Evolutionary conservation across 2,329 filamentous ascomycete genomes (phyloP), one percentile per base, ranked within the genome.

Genomic region (Fusarium sp.): DNA sequence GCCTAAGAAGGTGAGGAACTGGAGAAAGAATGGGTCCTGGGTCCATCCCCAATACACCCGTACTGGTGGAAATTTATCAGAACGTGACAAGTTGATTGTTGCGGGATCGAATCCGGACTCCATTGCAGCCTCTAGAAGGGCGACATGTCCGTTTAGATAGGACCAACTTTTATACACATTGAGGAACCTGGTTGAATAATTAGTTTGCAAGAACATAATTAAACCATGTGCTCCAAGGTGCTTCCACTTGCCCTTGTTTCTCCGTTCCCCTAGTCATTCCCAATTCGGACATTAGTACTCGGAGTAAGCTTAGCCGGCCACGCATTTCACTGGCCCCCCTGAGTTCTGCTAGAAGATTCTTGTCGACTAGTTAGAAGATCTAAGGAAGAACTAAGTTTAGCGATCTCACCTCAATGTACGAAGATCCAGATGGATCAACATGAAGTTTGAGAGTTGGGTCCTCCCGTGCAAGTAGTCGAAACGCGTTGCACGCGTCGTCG

Each of bases 161-260:
- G n/a, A n/a, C n/a, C n/a, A n/a, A n/a, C n/a, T n/a, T n/a, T n/a
- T n/a, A n/a, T n/a, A n/a, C n/a, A n/a, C n/a, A n/a, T n/a, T n/a
- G n/a, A n/a, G 47, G 35, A 69, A 66, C 2, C 66, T 69, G 15
- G n/a, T 63, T 27, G 4, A 37, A n/a, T 11, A 6, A 14, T 58
- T 37, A 30, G 10, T 4, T n/a, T 15, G 1, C 10, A 9, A 63
- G n/a, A 17, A 2, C n/a, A 7, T 37, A 25, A 11, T 17, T 7
- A 8, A 7, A 4, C 17, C 11, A 33, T n/a, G 4, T 1, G 1
- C 1, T n/a, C 33, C 25, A 8, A 4, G 6, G 3, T 15, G 0
- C 27, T 15, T 0, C 6, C 4, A 45, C 57, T 61, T 6, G 30
- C 64, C 43, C n/a, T 14, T n/a, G n/a, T n/a, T n/a, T n/a, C n/a